A percentile compares a stretch with the other conserved stretches of the same genome.
Conservation (phyloP, 1,284 basidiomycete genomes). For the Moesziomyces aphidis region DNA sequence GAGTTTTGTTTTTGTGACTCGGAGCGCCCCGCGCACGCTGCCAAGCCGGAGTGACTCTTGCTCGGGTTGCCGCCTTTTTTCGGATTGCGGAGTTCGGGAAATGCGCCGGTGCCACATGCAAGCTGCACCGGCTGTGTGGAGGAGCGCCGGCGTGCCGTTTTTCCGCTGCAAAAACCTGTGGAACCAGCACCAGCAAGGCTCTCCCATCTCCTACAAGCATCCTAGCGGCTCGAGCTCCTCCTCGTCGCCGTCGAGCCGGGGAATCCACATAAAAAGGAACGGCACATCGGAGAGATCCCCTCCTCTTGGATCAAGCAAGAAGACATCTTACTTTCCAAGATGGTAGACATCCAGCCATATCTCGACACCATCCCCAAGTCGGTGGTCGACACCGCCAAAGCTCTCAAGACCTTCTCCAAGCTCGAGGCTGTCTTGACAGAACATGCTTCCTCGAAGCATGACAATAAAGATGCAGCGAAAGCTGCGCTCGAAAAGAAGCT, state of each 20-base stretch:
- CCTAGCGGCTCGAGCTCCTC: too few species aligned
- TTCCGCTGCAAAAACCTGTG: background rate
- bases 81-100: constrained; percentile 20
- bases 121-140: background rate
- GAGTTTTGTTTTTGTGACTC: background rate
- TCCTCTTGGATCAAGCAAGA: too few species aligned
- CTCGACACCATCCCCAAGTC: constrained; percentile 27
- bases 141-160: background rate
- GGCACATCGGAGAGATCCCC: too few species aligned
- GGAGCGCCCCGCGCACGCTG: background rate
- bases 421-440: constrained; percentile 34
- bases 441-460: constrained; percentile 3
- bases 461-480: background rate
- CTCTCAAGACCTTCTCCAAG: constrained; percentile 50
- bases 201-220: too few species aligned
- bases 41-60: too few species aligned
- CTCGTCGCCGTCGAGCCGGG: too few species aligned
- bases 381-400: constrained; percentile 61
- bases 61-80: background rate
- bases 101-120: background rate
- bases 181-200: too few species aligned
- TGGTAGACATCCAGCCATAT: constrained; percentile 19
- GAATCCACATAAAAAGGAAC: too few species aligned
- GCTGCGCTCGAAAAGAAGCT: constrained; percentile 33
- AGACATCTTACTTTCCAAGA: background rate